Evolutionary conservation across 192 early-diverging fungal genomes (phyloP).

Genomic region (Coemansia umbellata): DNA sequence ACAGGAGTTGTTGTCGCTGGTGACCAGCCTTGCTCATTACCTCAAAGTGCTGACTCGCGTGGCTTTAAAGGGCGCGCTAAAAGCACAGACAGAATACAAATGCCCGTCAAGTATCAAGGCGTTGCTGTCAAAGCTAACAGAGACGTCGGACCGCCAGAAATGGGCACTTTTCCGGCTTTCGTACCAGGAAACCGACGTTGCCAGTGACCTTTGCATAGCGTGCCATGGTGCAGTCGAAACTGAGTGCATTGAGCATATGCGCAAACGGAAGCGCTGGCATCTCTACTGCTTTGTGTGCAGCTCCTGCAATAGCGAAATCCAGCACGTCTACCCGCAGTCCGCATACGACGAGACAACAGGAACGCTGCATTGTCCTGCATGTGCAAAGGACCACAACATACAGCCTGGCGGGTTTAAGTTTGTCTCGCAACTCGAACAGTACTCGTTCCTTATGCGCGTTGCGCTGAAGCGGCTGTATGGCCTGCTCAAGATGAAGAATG

Average conservation of each 20-base stretch:
- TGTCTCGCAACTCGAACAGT: conserved; percentile 87
- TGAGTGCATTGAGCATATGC: conserved; percentile 69
- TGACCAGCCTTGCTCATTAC: conserved; percentile 87
- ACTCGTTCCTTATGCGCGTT: conserved; percentile 81
- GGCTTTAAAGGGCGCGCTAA: conserved; percentile 82
- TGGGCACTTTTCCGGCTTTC: conserved; percentile 40
- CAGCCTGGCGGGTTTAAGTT: conserved; percentile 56
- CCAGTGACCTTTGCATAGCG: conserved; percentile 73
- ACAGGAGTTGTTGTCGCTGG: conserved; percentile 82
- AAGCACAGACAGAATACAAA: conserved; percentile 54
- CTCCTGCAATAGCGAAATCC: conserved; percentile 55
- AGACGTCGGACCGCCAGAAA: conserved; percentile 57
- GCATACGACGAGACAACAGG: conserved; percentile 48
- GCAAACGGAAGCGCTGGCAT: conserved; percentile 71
- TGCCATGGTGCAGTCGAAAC: conserved; percentile 84
- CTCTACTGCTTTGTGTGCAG: conserved; percentile 76
- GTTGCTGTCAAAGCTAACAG: conserved; percentile 76
- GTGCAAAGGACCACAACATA: conserved; percentile 45
- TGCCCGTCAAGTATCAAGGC: conserved; percentile 49
- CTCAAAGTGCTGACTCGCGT: conserved; percentile 89
- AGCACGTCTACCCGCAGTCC: conserved; percentile 55
- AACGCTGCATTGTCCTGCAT: conserved; percentile 53
- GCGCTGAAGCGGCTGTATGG: conserved; percentile 78
- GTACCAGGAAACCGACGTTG: conserved; percentile 58
- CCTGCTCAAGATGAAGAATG: conserved; percentile 62